Evolutionary conservation across 2,329 filamentous ascomycete species (phyloP), one percentile per base, ranked within the genome.

Genomic region (Pseudocercospora fijiensis): DNA sequence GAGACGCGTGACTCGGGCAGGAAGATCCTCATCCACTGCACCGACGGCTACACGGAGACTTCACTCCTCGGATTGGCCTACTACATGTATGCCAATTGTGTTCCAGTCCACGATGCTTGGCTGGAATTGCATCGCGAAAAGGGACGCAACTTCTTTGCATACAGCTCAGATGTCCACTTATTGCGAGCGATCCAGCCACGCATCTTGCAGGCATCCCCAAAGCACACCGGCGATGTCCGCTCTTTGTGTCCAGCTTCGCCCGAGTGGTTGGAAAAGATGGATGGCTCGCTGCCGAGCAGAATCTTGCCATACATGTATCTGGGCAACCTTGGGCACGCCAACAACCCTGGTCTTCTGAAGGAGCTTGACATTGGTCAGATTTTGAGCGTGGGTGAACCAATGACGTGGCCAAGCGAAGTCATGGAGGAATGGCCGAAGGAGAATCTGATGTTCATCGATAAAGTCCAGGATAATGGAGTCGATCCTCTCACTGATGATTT

Each of bases 401-500:
- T 95, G 1, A 87, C 86, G 68, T 98, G 95, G 95, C 83, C 84
- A 3, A 86, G 90, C 24, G 85, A 87, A 3, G 86, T 91, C 63
- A 79, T 74, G 66, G 85, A 90, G 37, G 80, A 82, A 55, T 96
- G 92, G 91, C 90, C 90, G 0, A 72, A 79, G 10, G 88, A 94
- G 37, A 95, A 96, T 69, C 80, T 96, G 18, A 87, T 95, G 74
- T 85, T 89, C 70, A 85, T 99, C 33, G 88, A 94, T 73, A 86
- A 89, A 13, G 91, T 99, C 5, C 95, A 98, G 75, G 95, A 99
- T 74, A 99, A 99, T 73, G 95, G 95, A 4, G 95, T 98, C 65
- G 95, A 99, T 77, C 90, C 93, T 4, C 79, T 99, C 71, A 96
- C 88, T 30, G 86, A 90, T 33, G 90, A 97, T 69, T 96, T 98